Evolutionary conservation across 148 eudicot genomes (phyloP).

Genomic region (Suaeda aralocaspica): DNA sequence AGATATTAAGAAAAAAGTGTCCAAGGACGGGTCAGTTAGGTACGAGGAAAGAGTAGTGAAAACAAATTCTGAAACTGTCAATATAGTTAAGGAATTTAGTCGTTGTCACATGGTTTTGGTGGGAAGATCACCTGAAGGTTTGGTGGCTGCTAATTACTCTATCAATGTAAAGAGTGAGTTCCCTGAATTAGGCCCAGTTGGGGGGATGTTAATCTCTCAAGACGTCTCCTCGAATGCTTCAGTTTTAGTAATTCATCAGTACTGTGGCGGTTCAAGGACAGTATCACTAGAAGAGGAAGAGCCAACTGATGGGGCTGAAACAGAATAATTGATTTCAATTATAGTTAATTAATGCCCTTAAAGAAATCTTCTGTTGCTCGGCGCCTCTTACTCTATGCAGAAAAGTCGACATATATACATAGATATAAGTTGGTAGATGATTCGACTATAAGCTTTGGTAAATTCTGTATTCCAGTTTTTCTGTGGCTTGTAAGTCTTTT

Average conservation of each 20-base stretch:
- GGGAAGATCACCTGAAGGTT: conserved; percentile 60
- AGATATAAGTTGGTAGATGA: not conserved
- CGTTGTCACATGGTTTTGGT: conserved; percentile 55
- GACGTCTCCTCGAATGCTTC: conserved; percentile 53
- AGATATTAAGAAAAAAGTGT: conserved; percentile 26
- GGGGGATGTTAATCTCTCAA: conserved; percentile 41
- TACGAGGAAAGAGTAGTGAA: conserved; percentile 50
- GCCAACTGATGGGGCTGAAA: conserved; percentile 30
- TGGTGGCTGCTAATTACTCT: conserved; percentile 28
- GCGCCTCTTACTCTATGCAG: not conserved
- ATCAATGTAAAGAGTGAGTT: conserved; percentile 34
- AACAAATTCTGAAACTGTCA: conserved; percentile 27
- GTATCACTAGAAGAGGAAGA: conserved; percentile 27
- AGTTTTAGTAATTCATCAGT: conserved; percentile 66
- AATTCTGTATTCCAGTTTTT: not conserved
- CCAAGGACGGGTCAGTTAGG: conserved; percentile 32
- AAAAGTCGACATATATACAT: conserved; percentile 2
- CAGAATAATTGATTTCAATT: conserved; percentile 27
- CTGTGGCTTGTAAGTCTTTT: not conserved
- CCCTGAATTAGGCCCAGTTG: conserved; percentile 65
- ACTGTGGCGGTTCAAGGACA: conserved; percentile 26
- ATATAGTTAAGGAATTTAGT: conserved; percentile 28
- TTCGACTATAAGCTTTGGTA: not conserved
- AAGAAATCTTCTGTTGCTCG: not conserved
- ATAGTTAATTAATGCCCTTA: not conserved